These are phyloP conservation scores for Colletotrichum neosansevieriae DNA, from an alignment of 2,329 filamentous ascomycete genomes.

Conservation along the genomic window DNA sequence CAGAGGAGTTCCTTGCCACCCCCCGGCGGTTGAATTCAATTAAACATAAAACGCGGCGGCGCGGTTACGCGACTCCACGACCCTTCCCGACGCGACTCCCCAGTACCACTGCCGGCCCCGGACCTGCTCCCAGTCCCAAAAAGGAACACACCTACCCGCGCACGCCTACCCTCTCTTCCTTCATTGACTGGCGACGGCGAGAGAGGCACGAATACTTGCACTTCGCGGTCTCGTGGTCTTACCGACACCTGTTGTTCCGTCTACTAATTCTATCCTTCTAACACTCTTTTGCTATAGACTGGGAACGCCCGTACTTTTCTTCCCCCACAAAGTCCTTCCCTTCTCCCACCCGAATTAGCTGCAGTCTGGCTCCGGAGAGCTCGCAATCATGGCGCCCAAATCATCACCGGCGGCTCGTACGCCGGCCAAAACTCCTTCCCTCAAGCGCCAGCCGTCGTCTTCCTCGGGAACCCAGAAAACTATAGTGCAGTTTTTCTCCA, in stretches of 20 bases:
- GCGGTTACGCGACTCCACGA: constrained; percentile 15
- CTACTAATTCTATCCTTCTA: background rate
- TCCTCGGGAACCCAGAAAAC: constrained; percentile 54
- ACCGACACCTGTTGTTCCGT: background rate
- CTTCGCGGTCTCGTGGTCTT: background rate
- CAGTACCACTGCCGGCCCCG: constrained; percentile 1
- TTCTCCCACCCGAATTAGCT: no score
- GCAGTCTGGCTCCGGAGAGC: no score
- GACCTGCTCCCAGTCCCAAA: constrained; percentile 1
- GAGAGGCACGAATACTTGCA: no score
- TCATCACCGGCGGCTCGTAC: constrained; percentile 48
- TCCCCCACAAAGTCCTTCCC: no score
- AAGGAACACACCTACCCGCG: constrained; percentile 2
- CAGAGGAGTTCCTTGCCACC: constrained; percentile 4
- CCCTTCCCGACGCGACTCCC: constrained; percentile 8
- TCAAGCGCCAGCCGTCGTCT: constrained; percentile 41
- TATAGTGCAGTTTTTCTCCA: constrained; percentile 60
- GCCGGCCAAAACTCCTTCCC: constrained; percentile 50
- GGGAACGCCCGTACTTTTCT: background rate
- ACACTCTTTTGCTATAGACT: background rate
- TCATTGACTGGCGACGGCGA: no score
- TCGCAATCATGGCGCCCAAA: constrained; percentile 39
- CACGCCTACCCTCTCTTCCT: background rate
- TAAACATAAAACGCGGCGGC: constrained; percentile 14
- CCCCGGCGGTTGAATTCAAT: constrained; percentile 7